These are phyloP conservation scores for Sphaceloma murrayae DNA, from an alignment of 2,329 filamentous ascomycete species.

Conservation along the genomic window DNA sequence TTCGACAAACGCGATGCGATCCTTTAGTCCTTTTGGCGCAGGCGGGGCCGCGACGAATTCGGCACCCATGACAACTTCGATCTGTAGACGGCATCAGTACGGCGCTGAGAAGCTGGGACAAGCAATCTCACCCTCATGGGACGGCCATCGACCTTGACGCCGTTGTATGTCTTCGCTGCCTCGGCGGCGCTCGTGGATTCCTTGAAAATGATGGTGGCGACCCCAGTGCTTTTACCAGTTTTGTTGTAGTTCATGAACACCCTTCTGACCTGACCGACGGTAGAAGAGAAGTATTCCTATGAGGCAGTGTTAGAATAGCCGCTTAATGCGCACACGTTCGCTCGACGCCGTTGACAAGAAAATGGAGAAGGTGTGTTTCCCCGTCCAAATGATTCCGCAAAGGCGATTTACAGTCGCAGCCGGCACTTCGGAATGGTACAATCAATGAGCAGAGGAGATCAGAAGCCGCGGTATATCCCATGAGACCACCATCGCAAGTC, in stretches of 20 bases:
- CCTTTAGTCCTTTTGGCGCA: constrained; percentile 64
- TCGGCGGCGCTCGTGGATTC: constrained; percentile 73
- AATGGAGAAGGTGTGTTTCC: constrained; percentile 7
- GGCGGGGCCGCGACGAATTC: constrained; percentile 58
- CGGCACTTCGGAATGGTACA: constrained; percentile 10
- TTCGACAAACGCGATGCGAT: constrained; percentile 65
- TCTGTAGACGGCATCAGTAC: constrained; percentile 42
- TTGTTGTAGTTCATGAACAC: constrained; percentile 89
- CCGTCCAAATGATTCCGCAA: constrained; percentile 15
- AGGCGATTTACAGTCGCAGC: constrained; percentile 9
- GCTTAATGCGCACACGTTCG: not conserved
- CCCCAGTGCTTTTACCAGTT: constrained; percentile 81
- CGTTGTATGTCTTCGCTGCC: constrained; percentile 76
- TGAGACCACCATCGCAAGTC: no score
- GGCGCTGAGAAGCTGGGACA: not conserved
- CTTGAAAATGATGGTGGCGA: constrained; percentile 79
- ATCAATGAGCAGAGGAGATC: constrained; percentile 20
- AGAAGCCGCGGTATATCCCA: no score
- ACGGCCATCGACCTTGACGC: constrained; percentile 77
- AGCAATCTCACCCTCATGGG: constrained; percentile 75
- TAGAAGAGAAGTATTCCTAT: constrained; percentile 92
- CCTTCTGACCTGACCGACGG: constrained; percentile 81
- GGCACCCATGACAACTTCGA: constrained; percentile 82
- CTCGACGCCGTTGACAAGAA: not conserved
- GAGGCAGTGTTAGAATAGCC: constrained; percentile 28